Base-by-base conservation (phyloP, 73 alveolate species). In the Symbiodinium natans region DNA sequence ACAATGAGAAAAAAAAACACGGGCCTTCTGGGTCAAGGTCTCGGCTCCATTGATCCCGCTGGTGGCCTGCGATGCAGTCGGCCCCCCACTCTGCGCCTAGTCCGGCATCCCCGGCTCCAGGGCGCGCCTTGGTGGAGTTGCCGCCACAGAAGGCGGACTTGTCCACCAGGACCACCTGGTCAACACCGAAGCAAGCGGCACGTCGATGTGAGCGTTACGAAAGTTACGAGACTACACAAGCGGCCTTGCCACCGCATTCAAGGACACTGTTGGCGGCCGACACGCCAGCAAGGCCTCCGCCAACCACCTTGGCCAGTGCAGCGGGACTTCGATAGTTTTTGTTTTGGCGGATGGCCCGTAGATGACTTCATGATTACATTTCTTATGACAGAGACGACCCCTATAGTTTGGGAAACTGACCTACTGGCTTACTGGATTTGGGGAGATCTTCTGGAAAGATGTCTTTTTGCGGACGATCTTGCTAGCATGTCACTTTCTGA, bases 21-120 rank as follows among this genome's bases (percentile, higher is more conserved):
- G 11, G 82, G 93, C 93, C 94, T 59, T 52, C 94, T 87, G 94
- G 17, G 94, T 87, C 85, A 19, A 15, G 85, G 94, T 87, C 85
- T 87, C 84, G 19, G 94, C 94, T 34, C 94, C 94, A 63, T 87
- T 87, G 94, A 87, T 87, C 71, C 94, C 94, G 36, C 94, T 87
- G 41, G 94, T 87, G 83, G 94, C 94, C 93, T 11, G 46, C 40
- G 23, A 31, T 31, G 33, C 86, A 77, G 38, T 21, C 41, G 27
- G 27, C 34, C 41, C 15, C 27, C n/a, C 41, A 27, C 31, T 21
- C 41, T 8, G 52, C 36, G 59, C 17, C 36, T 38, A 41, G 56
- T 38, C 88, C 74, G 31, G 52, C 80, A 33, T 46, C 93, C 41
- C 41, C 59, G 36, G 21, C 92, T n/a, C n/a, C n/a, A n/a, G n/a